These are phyloP conservation scores for Butyriboletus loyo DNA, from an alignment of 768 basidiomycete genomes.

Conservation along the genomic window DNA sequence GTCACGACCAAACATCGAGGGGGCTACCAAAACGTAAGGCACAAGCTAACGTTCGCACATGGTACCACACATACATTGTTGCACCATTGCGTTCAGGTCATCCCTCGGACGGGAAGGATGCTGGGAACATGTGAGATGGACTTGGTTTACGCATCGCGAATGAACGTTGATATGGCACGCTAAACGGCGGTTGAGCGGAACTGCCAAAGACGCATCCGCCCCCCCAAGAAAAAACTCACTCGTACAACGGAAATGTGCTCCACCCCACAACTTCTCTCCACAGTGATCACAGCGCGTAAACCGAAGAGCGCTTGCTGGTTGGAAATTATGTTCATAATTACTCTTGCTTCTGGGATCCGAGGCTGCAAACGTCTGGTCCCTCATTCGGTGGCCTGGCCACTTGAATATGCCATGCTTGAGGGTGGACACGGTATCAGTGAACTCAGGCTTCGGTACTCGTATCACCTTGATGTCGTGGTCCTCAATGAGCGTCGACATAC, in stretches of 20 bases:
- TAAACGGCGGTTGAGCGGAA: conserved; percentile 29
- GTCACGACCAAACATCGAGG: conserved; percentile 92
- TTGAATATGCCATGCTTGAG: conserved; percentile 64
- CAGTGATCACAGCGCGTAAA: conserved; percentile 95
- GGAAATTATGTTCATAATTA: conserved; percentile 76
- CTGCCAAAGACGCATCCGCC: background rate
- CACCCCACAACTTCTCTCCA: conserved; percentile 98
- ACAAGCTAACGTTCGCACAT: conserved; percentile 10
- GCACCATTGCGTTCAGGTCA: conserved; percentile 25
- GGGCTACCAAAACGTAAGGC: conserved; percentile 43
- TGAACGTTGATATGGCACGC: conserved; percentile 87
- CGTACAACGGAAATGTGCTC: conserved; percentile 87
- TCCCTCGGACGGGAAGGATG: conserved; percentile 37
- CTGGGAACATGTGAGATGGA: conserved; percentile 65
- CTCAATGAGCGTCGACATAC: conserved; percentile 22
- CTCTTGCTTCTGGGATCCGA: conserved; percentile 41
- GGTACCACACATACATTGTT: conserved; percentile 12
- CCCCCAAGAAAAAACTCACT: conserved; percentile 61
- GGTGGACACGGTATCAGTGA: conserved; percentile 45
- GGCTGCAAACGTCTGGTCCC: conserved; percentile 36
- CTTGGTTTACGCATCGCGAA: conserved; percentile 73
- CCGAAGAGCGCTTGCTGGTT: conserved; percentile 82
- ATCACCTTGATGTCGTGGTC: conserved; percentile 28
- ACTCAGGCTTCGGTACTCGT: conserved; percentile 29
- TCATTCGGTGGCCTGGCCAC: conserved; percentile 62